phyloP scores from a whole-genome alignment of 805 yeast genomes.

The Suhomyces vadensis region DNA sequence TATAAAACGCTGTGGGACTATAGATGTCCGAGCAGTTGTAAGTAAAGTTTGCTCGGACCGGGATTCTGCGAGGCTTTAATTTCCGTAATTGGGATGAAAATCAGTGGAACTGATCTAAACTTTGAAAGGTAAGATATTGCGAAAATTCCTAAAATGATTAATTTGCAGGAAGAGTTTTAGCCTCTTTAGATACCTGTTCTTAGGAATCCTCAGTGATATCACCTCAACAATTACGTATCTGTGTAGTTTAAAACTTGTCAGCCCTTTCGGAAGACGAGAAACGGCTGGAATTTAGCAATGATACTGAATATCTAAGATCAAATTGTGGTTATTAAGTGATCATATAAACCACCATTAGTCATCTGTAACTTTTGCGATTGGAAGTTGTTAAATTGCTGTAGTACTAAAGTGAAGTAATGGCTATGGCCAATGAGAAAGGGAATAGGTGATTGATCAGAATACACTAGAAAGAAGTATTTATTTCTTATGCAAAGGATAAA shows the following conservation, averaged over 20 bases:
- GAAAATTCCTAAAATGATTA: background rate
- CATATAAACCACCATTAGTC: background rate
- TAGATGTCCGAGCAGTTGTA: background rate
- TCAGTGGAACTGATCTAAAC: background rate
- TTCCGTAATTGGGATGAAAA: background rate
- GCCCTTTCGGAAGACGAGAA: background rate
- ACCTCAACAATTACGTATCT: background rate
- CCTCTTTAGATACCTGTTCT: background rate
- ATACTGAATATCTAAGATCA: background rate
- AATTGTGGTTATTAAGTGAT: background rate
- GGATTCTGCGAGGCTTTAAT: background rate
- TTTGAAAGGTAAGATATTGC: conserved; percentile 1
- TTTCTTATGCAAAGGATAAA: too few species aligned
- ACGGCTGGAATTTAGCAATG: background rate
- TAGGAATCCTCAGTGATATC: background rate
- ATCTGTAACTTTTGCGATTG: background rate
- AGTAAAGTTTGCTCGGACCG: background rate
- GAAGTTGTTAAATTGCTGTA: background rate
- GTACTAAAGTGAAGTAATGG: too few species aligned
- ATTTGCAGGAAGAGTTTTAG: background rate
- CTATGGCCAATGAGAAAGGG: too few species aligned
- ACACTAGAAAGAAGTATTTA: too few species aligned
- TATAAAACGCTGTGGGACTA: background rate
- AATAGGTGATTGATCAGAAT: too few species aligned
- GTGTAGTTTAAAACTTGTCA: background rate